These are phyloP conservation scores for Gentiana dahurica DNA, from an alignment of 257 asterid genomes.

Conservation along the genomic window DNA sequence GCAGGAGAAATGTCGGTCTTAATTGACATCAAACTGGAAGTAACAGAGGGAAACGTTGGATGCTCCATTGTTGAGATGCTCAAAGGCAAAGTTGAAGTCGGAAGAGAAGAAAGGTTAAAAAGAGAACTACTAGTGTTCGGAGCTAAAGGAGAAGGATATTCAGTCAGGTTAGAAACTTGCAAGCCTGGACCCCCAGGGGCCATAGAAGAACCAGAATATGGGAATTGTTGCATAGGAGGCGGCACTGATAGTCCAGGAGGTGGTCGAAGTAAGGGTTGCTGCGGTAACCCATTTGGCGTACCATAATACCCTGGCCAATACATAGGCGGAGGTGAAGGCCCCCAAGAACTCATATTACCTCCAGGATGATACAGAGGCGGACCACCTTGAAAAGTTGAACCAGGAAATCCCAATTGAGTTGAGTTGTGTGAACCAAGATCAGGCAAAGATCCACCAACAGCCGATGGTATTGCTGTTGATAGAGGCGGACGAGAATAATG, in stretches of 20 bases:
- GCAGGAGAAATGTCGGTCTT: constrained; percentile 41
- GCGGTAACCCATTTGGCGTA: constrained; percentile 67
- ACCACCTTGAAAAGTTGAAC: constrained; percentile 51
- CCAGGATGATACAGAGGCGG: constrained; percentile 89
- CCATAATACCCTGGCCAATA: constrained; percentile 96
- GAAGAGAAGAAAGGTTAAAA: constrained; percentile 37
- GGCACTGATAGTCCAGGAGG: constrained; percentile 70
- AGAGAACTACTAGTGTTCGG: constrained; percentile 34
- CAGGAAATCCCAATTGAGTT: constrained; percentile 57
- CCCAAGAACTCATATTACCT: constrained; percentile 83
- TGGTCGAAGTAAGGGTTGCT: constrained; percentile 72
- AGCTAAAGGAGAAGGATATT: constrained; percentile 35
- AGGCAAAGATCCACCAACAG: constrained; percentile 37
- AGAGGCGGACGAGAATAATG: constrained; percentile 66
- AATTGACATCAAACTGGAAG: constrained; percentile 27
- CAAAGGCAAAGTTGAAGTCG: constrained; percentile 41
- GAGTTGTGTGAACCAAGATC: constrained; percentile 47
- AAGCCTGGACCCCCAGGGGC: constrained; percentile 35
- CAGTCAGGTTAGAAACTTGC: constrained; percentile 46
- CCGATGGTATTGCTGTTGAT: constrained; percentile 57
- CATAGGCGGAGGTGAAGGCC: constrained; percentile 65
- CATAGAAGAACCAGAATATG: constrained; percentile 53
- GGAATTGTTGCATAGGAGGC: constrained; percentile 80
- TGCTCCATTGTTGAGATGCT: constrained; percentile 44
- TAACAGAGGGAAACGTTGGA: constrained; percentile 35